Evolutionary conservation across 2,329 filamentous ascomycete genomes (phyloP).

Genomic region (Cryoendolithus antarcticus): DNA sequence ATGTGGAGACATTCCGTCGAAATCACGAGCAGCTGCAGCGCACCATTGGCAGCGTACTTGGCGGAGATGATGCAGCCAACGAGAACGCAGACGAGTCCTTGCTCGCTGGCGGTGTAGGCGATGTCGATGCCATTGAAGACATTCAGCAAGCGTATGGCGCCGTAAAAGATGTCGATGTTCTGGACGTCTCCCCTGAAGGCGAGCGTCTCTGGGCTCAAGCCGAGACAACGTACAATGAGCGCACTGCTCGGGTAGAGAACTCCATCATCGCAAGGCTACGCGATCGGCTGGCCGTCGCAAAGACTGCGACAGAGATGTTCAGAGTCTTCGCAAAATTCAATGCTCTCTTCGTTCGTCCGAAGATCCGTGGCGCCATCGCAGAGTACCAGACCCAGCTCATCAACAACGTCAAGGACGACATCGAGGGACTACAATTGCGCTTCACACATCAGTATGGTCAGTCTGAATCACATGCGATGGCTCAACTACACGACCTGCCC

Average conservation of each 20-base stretch:
- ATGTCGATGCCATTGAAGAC: conserved; percentile 93
- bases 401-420: conserved; percentile 94
- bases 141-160: conserved; percentile 90
- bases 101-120: conserved; percentile 85
- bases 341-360: conserved; percentile 93
- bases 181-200: conserved; percentile 82
- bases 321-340: conserved; percentile 99
- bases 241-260: conserved; percentile 93
- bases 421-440: conserved; percentile 81
- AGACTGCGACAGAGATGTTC: conserved; percentile 99
- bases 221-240: conserved; percentile 92
- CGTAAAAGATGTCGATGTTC: conserved; percentile 83
- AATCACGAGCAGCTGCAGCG: conserved; percentile 96
- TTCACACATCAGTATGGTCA: conserved; percentile 99
- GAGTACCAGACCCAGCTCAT: conserved; percentile 98
- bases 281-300: conserved; percentile 86
- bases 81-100: conserved; percentile 47
- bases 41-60: conserved; percentile 94
- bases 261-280: conserved; percentile 92
- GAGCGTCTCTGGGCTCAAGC: conserved; percentile 87
- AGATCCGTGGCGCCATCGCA: conserved; percentile 93
- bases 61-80: conserved; percentile 45
- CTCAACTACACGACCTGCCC: conserved; percentile 86
- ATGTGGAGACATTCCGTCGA: conserved; percentile 86
- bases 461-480: conserved; percentile 96